Base-by-base conservation (phyloP, 768 basidiomycete genomes). In the Russula sp. region DNA sequence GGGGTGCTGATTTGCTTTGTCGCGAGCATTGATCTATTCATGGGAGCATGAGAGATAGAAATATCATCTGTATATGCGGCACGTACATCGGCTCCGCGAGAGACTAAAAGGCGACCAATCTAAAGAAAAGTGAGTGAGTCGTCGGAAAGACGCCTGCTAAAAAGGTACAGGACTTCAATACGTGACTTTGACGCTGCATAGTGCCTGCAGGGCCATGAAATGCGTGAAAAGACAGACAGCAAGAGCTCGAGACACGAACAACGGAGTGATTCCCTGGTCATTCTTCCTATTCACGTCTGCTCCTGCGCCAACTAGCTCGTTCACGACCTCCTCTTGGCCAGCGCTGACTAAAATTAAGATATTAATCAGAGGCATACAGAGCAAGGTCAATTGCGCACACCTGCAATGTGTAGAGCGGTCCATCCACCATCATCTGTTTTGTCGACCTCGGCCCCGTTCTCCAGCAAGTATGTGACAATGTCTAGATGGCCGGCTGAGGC, bases 121-220 rank as follows among this genome's bases (percentile, higher is more conserved):
- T 98, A 73, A 62, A 72, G 66, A 68, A 71, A 68, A 62, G 56
- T 52, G 22, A 34, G 53, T 16, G 46, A 4, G 20, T 18, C 34
- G 11, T 52, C 36, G 14, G 26, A 22, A 42, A 38, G 34, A 38
- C 20, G n/a, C 16, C 24, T 48, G 34, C 24, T 30, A 28, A 54
- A 40, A 18, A 36, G 11, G 57, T 72, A 26, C 53, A 61, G n/a
- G 71, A 90, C 92, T 72, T 92, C 89, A 66, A 93, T 83, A 50
- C 86, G 89, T 61, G 92, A 88, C 74, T 94, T 95, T 34, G 93
- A 96, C 51, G 93, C 94, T 32, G 93, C 92, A 72, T 96, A 96
- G 75, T 95, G 92, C 70, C 93, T 96, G 62, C 6, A 44, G 50
- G 54, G 65, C 61, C 66, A 68, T 44, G 26, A 36, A 64, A 64